Percentiles rank a stretch among this genome's conserved stretches.
These are phyloP conservation scores for Aspergillus quadricinctus DNA, from an alignment of 2,329 filamentous ascomycete species.

Conservation along the genomic window DNA sequence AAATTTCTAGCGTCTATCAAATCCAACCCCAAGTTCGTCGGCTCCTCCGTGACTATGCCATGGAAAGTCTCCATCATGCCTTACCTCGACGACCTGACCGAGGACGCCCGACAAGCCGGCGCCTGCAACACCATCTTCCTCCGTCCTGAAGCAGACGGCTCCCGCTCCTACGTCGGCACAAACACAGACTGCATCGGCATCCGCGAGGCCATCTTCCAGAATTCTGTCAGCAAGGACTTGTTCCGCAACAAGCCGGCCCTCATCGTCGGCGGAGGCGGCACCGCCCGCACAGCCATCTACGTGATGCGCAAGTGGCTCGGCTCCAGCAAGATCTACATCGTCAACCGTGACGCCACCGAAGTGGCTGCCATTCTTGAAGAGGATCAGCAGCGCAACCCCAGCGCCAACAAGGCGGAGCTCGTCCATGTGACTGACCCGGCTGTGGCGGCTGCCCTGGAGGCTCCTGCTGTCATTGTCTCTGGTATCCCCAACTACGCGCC, in stretches of 20 bases:
- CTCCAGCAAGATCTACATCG: slow-evolving; percentile 66
- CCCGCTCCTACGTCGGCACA: slow-evolving; percentile 61
- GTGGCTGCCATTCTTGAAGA: slow-evolving; percentile 64
- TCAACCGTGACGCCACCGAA: slow-evolving; percentile 67
- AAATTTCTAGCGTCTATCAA: slow-evolving; percentile 33
- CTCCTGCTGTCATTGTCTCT: slow-evolving; percentile 64
- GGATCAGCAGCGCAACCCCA: slow-evolving; percentile 53
- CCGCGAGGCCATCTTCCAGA: slow-evolving; percentile 64
- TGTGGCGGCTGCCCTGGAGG: slow-evolving; percentile 56
- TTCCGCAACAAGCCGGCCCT: slow-evolving; percentile 58
- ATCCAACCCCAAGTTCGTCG: slow-evolving; percentile 44
- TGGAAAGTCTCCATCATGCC: slow-evolving; percentile 74
- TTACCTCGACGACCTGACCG: slow-evolving; percentile 68
- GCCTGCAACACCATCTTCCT: slow-evolving; percentile 78
- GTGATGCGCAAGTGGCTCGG: slow-evolving; percentile 66
- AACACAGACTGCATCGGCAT: slow-evolving; percentile 81
- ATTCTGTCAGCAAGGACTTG: slow-evolving; percentile 26
- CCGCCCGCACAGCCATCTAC: slow-evolving; percentile 73
- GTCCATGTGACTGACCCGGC: slow-evolving; percentile 57
- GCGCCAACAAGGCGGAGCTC: slow-evolving; percentile 41
- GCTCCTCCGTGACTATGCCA: slow-evolving; percentile 75
- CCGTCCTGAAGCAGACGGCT: slow-evolving; percentile 41
- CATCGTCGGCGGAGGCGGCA: slow-evolving; percentile 73
- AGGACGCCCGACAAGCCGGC: slow-evolving; percentile 67
- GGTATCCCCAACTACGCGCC: slow-evolving; percentile 76